Percentiles rank a stretch among this genome's conserved stretches.
Evolutionary conservation across 1,139 yeast genomes (phyloP).

Genomic region (Blastobotrys arbuscula): DNA sequence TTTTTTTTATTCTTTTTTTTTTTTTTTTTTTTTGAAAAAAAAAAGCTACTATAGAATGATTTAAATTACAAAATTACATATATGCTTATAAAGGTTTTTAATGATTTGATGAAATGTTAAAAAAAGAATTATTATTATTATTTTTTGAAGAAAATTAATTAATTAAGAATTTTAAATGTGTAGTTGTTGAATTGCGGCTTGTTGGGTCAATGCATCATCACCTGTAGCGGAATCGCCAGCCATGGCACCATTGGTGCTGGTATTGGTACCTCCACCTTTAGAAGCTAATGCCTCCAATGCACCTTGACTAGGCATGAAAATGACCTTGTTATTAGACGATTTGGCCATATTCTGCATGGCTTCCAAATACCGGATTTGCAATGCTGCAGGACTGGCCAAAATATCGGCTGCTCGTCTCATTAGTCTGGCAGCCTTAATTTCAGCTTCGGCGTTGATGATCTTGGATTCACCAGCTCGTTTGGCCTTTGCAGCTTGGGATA

Average conservation of each 20-base stretch:
- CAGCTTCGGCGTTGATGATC: slow-evolving; percentile 71
- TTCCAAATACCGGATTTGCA: slow-evolving; percentile 74
- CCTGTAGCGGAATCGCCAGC: background rate
- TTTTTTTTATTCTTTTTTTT: no score
- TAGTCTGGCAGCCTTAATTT: slow-evolving; percentile 68
- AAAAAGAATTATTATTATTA: background rate
- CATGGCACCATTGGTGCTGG: background rate
- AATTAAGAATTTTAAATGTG: no score
- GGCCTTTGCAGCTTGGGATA: slow-evolving; percentile 73
- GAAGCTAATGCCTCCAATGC: slow-evolving; percentile 35
- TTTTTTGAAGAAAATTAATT: no score
- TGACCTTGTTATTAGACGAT: slow-evolving; percentile 57
- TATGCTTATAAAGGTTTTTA: no score
- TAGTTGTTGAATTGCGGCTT: background rate
- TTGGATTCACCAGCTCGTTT: slow-evolving; percentile 73
- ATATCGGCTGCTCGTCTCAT: slow-evolving; percentile 80
- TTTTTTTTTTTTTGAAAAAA: no score
- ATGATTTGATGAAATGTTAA: background rate
- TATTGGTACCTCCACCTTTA: slow-evolving; percentile 12
- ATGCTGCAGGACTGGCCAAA: slow-evolving; percentile 67
- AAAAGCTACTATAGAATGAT: no score
- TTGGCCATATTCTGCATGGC: slow-evolving; percentile 76
- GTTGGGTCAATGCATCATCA: background rate
- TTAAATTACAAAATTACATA: no score
- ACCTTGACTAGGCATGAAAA: slow-evolving; percentile 59